These are phyloP conservation scores for Penicillium capsulatum DNA, from an alignment of 2,329 filamentous ascomycete species.

Conservation along the genomic window DNA sequence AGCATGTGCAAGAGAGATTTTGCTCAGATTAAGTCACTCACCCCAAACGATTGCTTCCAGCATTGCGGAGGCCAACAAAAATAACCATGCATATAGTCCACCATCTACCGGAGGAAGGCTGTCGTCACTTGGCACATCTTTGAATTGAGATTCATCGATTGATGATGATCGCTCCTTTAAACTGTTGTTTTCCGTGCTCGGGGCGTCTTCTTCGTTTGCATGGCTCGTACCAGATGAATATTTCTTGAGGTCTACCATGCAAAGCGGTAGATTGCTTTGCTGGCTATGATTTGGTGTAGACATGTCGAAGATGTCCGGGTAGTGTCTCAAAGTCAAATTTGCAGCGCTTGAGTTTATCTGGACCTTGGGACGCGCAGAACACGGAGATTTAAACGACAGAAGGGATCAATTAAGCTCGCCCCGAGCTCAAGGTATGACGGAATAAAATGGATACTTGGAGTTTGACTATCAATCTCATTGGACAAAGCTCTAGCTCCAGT, in stretches of 20 bases:
- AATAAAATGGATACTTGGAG: not conserved
- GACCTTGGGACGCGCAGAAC: too few relatives aligned
- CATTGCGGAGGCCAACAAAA: slow-evolving; percentile 19
- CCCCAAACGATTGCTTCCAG: slow-evolving; percentile 24
- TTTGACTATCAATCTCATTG: too few relatives aligned
- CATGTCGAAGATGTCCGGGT: too few relatives aligned
- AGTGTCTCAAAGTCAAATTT: too few relatives aligned
- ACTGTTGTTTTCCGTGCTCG: not conserved
- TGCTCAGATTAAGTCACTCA: slow-evolving; percentile 2
- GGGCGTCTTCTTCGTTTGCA: too few relatives aligned
- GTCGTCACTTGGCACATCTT: slow-evolving; percentile 1
- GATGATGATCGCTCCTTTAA: not conserved
- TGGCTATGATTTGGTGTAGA: too few relatives aligned
- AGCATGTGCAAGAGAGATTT: not conserved
- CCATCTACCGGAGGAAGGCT: slow-evolving; percentile 15
- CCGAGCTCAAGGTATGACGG: slow-evolving; percentile 13
- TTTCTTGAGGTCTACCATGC: too few relatives aligned
- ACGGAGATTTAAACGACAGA: too few relatives aligned
- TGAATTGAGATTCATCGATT: not conserved
- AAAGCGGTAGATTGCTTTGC: too few relatives aligned
- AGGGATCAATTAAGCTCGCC: not conserved
- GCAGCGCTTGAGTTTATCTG: too few relatives aligned
- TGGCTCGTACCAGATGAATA: too few relatives aligned
- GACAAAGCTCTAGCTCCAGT: slow-evolving; percentile 2
- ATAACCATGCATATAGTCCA: slow-evolving; percentile 22